phyloP scores from a whole-genome alignment of 805 yeast genomes.

The Spathaspora passalidarum region DNA sequence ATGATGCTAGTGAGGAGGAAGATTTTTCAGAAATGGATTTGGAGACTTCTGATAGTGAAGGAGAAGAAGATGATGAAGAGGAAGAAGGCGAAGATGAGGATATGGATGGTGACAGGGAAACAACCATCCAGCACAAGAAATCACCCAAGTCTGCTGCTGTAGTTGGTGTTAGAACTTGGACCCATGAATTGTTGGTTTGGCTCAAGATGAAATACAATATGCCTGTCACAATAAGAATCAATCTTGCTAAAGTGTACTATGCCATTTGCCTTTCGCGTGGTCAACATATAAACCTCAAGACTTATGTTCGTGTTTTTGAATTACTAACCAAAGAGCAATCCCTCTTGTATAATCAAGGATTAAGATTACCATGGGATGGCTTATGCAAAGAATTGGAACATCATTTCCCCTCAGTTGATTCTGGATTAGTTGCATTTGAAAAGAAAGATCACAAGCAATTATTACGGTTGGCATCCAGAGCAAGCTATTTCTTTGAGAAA shows the following conservation, averaged over 20 bases:
- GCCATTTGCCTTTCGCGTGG: conserved; percentile 71
- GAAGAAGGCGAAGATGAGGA: conserved; percentile 33
- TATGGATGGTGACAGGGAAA: conserved; percentile 30
- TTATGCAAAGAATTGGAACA: conserved; percentile 34
- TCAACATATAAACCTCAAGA: conserved; percentile 56
- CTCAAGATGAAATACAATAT: conserved; percentile 73
- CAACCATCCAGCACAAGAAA: conserved; percentile 54
- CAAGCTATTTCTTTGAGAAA: conserved; percentile 53
- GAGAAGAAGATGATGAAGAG: conserved; percentile 39
- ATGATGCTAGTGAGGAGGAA: conserved; percentile 14
- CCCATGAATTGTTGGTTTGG: conserved; percentile 79
- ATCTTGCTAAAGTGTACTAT: conserved; percentile 67
- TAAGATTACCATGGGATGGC: conserved; percentile 51
- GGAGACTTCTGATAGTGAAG: conserved; percentile 39
- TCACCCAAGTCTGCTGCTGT: conserved; percentile 70
- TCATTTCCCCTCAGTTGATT: conserved; percentile 34
- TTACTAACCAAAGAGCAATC: conserved; percentile 49
- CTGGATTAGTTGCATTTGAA: conserved; percentile 47
- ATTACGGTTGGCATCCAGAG: conserved; percentile 49
- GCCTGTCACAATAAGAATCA: conserved; percentile 62
- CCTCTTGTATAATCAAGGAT: conserved; percentile 37
- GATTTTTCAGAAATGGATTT: conserved; percentile 12
- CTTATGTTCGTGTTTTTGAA: conserved; percentile 62
- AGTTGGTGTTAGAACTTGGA: conserved; percentile 77
- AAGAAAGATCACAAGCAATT: conserved; percentile 47